These are phyloP conservation scores for Hortiboletus rubellus DNA, from an alignment of 1,284 basidiomycete genomes.

Conservation along the genomic window DNA sequence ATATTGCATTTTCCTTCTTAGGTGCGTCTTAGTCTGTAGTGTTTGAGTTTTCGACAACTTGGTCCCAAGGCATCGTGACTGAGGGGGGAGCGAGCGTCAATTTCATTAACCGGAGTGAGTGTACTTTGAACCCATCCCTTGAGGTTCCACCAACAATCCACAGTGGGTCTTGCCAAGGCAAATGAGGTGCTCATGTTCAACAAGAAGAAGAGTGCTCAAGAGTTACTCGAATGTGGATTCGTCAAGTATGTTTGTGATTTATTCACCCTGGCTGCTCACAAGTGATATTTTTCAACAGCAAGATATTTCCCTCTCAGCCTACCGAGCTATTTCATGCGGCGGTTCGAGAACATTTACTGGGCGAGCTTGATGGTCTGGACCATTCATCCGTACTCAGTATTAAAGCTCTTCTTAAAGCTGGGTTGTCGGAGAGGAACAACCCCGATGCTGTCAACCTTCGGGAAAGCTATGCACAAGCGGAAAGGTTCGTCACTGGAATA, in stretches of 20 bases:
- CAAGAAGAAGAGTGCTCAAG: conserved; percentile 61
- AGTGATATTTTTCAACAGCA: conserved; percentile 38
- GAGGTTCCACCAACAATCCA: neutral
- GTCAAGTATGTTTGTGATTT: conserved; percentile 51
- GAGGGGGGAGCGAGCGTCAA: conserved; percentile 69
- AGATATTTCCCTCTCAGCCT: conserved; percentile 58
- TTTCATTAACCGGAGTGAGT: conserved; percentile 62
- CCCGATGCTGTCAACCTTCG: conserved; percentile 65
- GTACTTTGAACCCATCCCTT: neutral
- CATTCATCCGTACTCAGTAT: conserved; percentile 51
- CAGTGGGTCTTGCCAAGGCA: conserved; percentile 67
- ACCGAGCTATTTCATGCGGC: conserved; percentile 54
- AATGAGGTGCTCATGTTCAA: conserved; percentile 70
- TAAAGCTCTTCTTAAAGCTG: conserved; percentile 56
- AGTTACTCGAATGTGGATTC: conserved; percentile 61
- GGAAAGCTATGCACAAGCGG: conserved; percentile 69
- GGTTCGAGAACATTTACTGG: conserved; percentile 48
- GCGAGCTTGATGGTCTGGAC: conserved; percentile 58
- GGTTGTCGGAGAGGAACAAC: conserved; percentile 61
- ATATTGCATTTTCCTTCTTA: conserved; percentile 67
- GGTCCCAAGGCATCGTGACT: conserved; percentile 51
- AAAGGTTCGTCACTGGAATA: conserved; percentile 58
- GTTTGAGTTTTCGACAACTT: conserved; percentile 1
- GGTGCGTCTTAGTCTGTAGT: conserved; percentile 40
- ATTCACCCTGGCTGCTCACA: neutral